These are phyloP conservation scores for Beta vulgaris DNA, from an alignment of 148 eudicot genomes.

Conservation along the genomic window DNA sequence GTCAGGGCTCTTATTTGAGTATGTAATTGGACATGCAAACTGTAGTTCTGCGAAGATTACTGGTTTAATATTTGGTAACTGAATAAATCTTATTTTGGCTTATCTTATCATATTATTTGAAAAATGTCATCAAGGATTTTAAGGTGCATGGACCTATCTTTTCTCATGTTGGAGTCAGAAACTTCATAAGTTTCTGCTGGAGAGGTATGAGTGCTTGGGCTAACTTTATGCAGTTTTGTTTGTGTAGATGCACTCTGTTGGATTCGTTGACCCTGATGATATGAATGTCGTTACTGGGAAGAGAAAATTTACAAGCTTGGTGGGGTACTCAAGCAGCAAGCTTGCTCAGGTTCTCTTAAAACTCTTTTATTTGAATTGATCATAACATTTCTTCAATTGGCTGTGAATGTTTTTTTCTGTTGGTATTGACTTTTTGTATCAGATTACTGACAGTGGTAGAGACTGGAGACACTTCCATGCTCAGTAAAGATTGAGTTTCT, in stretches of 20 bases:
- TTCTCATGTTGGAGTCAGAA: neutral
- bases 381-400: neutral
- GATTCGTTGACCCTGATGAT: constrained; percentile 97
- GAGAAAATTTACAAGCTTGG: constrained; percentile 76
- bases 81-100: neutral
- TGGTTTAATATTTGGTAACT: neutral
- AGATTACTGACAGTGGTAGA: neutral
- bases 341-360: constrained; percentile 71
- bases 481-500: neutral
- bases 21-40: neutral
- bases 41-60: neutral
- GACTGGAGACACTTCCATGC: neutral
- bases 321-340: constrained; percentile 90
- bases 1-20: neutral
- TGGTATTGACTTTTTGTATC: neutral
- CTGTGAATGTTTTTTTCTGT: neutral
- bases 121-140: neutral
- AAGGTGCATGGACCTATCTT: neutral
- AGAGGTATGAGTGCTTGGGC: neutral
- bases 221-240: constrained; percentile 3
- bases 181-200: neutral
- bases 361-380: constrained; percentile 1
- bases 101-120: neutral
- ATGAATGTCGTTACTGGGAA: constrained; percentile 72
- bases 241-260: constrained; percentile 78